Evolutionary conservation across 1,284 basidiomycete genomes (phyloP), one percentile per base, ranked within the genome.

Genomic region (Macrocystidia cucumis): DNA sequence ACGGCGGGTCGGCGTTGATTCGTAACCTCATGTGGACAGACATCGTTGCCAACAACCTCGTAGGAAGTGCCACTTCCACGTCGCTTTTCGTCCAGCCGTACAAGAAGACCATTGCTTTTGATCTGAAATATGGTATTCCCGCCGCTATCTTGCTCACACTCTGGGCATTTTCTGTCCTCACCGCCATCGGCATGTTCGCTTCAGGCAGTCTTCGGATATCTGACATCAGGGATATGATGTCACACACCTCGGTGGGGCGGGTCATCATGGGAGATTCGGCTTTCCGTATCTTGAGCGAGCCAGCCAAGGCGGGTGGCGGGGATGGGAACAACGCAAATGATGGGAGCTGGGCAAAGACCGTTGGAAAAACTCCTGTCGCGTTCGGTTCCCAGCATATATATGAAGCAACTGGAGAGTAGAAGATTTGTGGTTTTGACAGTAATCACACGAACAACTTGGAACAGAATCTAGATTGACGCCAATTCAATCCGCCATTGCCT

Each of bases 11-110:
- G 2, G 42, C 44, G 4, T 32, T 36, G 12, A 45, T 47, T 1
- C 32, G 29, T 19, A 46, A 47, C 16, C 34, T 49, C n/a, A 40
- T 49, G 8, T 47, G 42, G 46, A 47, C 46, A 13, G 46, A 49
- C 29, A 36, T 47, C n/a, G 36, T 47, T 26, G 47, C 47, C 11
- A 47, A 45, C 23, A 49, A 40, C 22, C 8, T 49, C 16, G 13
- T 47, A 7, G 45, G 46, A 1, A 44, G 32, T 9, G 38, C 32
- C 14, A 32, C 37, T 1, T 34, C 37, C 33, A 23, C 27, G 7
- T 29, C 25, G 2, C 25, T 47, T 12, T 22, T 35, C 9, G 41
- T 43, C n/a, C 31, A 26, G 3, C 29, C 40, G 17, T 34, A 39
- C 14, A 30, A 43, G 6, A 23, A 33, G 2, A 20, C 44, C 4